Percentiles rank a stretch among this genome's conserved stretches.
These are phyloP conservation scores for Eimeria maxima DNA, from an alignment of 169 alveolate species.

Conservation along the genomic window DNA sequence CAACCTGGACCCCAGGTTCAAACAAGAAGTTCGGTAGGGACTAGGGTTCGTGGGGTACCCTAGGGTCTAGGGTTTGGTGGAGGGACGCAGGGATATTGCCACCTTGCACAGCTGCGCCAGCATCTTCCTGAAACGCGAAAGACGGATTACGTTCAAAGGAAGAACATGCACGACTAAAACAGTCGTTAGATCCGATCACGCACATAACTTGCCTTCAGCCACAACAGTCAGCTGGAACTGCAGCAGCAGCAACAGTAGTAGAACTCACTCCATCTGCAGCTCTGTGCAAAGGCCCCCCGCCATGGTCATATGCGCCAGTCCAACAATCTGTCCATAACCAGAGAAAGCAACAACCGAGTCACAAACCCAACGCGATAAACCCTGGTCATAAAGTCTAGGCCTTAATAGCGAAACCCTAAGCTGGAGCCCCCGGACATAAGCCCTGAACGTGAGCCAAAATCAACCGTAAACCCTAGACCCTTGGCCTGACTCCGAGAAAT, in stretches of 20 bases:
- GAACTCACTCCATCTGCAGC: constrained; percentile 82
- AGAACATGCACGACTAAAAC: not conserved
- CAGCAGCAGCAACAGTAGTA: not conserved
- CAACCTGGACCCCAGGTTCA: no score
- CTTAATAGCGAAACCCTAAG: not conserved
- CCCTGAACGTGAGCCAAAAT: not conserved
- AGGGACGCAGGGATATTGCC: constrained; percentile 25
- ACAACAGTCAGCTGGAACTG: not conserved
- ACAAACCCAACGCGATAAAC: not conserved
- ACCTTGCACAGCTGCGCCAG: constrained; percentile 43
- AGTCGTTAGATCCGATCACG: not conserved
- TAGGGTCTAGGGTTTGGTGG: not conserved
- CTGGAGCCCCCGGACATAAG: not conserved
- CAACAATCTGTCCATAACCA: constrained; percentile 59
- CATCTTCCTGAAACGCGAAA: not conserved
- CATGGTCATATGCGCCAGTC: constrained; percentile 79
- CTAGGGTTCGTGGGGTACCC: not conserved
- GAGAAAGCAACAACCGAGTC: not conserved
- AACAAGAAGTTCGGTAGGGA: not conserved
- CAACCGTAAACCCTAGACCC: not conserved
- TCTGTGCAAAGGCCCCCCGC: constrained; percentile 75
- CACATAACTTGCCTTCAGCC: not conserved
- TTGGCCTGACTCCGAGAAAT: constrained; percentile 32
- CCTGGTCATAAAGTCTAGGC: not conserved
- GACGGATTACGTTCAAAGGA: not conserved